Evolutionary conservation across 1,284 basidiomycete genomes (phyloP).

Genomic region (Bothia castanella): DNA sequence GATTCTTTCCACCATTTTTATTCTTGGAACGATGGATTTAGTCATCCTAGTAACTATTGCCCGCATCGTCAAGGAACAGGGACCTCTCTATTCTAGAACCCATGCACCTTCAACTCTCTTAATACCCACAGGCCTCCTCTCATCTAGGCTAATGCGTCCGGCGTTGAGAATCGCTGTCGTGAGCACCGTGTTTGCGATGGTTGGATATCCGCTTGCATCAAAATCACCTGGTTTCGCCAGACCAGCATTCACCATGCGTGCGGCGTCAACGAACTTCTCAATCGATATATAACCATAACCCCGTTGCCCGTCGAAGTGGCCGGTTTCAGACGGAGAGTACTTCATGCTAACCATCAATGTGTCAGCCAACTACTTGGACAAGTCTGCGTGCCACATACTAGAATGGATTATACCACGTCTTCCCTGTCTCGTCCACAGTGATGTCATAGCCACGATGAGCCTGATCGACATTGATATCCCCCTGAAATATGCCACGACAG

Average conservation of each 20-base stretch:
- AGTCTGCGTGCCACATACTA: slow-evolving; percentile 53
- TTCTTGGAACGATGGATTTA: not conserved
- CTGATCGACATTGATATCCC: slow-evolving; percentile 89
- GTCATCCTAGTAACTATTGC: not conserved
- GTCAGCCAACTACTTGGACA: slow-evolving; percentile 12
- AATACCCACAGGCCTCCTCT: slow-evolving; percentile 79
- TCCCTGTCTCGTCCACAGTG: slow-evolving; percentile 78
- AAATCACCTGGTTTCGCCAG: slow-evolving; percentile 63
- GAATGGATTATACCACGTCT: slow-evolving; percentile 85
- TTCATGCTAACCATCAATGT: slow-evolving; percentile 62
- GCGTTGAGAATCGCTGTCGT: slow-evolving; percentile 92
- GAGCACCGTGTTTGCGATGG: slow-evolving; percentile 82
- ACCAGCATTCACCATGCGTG: slow-evolving; percentile 72
- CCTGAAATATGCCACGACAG: slow-evolving; percentile 41
- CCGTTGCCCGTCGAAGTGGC: slow-evolving; percentile 89
- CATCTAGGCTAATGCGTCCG: slow-evolving; percentile 84
- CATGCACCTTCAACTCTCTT: slow-evolving; percentile 62
- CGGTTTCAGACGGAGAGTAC: slow-evolving; percentile 86
- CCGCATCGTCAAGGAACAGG: not conserved
- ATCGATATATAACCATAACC: slow-evolving; percentile 90
- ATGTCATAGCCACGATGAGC: slow-evolving; percentile 90
- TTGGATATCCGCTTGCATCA: slow-evolving; percentile 79
- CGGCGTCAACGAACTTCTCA: slow-evolving; percentile 87
- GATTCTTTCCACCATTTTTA: not conserved
- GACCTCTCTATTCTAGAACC: slow-evolving; percentile 57